Evolutionary conservation across 2,329 filamentous ascomycete genomes (phyloP).

Genomic region (Diaporthe ampelina): DNA sequence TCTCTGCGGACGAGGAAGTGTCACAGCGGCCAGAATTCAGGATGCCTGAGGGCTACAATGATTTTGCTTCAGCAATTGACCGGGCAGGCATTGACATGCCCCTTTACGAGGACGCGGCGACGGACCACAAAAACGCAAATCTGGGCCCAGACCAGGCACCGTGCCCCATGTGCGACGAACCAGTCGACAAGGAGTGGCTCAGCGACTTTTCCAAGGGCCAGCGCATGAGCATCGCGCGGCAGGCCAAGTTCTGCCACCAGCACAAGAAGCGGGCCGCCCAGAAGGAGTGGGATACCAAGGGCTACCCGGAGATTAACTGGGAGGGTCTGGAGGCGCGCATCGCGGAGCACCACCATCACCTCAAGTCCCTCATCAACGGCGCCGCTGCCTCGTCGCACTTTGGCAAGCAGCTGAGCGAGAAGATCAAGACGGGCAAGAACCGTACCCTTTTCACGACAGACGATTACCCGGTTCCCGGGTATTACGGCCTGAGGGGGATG

Average conservation of each 20-base stretch:
- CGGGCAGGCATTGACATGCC: conserved; percentile 25
- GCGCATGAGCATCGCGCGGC: conserved; percentile 68
- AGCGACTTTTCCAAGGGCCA: conserved; percentile 62
- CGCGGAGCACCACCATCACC: conserved; percentile 63
- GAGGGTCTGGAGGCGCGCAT: conserved; percentile 70
- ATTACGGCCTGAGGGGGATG: conserved; percentile 84
- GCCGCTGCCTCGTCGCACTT: conserved; percentile 73
- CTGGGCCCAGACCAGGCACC: conserved; percentile 47
- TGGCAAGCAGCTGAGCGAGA: conserved; percentile 67
- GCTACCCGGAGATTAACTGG: conserved; percentile 84
- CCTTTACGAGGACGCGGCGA: neutral
- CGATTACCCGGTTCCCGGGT: conserved; percentile 77
- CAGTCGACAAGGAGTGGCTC: conserved; percentile 70
- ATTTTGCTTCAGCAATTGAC: conserved; percentile 26
- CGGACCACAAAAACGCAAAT: neutral
- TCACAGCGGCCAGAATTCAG: conserved; percentile 38
- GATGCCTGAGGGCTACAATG: conserved; percentile 37
- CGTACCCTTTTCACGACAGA: conserved; percentile 72
- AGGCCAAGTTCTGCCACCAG: conserved; percentile 73
- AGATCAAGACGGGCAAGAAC: conserved; percentile 69
- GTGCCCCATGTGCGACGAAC: conserved; percentile 78
- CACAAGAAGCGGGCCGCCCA: conserved; percentile 71
- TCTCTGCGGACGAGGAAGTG: conserved; percentile 8
- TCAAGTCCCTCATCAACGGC: conserved; percentile 74
- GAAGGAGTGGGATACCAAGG: conserved; percentile 61